phyloP scores from a whole-genome alignment of 768 basidiomycete genomes.

The Candolleomyces eurysporus region DNA sequence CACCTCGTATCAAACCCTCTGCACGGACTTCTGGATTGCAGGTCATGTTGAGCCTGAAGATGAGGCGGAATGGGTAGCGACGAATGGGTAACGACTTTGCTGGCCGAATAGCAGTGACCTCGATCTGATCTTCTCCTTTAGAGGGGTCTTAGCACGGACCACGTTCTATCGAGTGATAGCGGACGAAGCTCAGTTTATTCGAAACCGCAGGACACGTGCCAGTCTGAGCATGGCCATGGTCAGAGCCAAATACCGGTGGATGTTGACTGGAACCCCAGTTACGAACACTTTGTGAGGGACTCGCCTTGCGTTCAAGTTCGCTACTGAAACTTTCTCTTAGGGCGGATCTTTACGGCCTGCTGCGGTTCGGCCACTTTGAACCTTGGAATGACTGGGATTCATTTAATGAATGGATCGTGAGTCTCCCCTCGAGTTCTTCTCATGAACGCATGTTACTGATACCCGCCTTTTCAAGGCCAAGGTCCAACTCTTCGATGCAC shows the following conservation, averaged over 20 bases:
- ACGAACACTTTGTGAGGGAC: conserved; percentile 60
- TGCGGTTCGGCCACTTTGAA: conserved; percentile 66
- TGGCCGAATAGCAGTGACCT: not conserved
- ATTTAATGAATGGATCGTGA: conserved; percentile 59
- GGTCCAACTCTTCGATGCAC: conserved; percentile 55
- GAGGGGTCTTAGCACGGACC: conserved; percentile 59
- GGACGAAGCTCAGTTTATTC: conserved; percentile 79
- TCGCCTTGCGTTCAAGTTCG: not conserved
- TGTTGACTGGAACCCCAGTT: conserved; percentile 74
- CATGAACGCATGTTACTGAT: not conserved
- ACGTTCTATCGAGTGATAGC: conserved; percentile 70
- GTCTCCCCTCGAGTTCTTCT: conserved; percentile 12
- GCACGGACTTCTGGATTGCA: conserved; percentile 54
- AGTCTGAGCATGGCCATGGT: conserved; percentile 61
- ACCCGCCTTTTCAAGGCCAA: conserved; percentile 34
- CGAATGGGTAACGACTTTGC: conserved; percentile 44
- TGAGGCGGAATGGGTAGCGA: conserved; percentile 45
- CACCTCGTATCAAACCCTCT: conserved; percentile 77
- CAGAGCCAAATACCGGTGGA: conserved; percentile 70
- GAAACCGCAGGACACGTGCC: conserved; percentile 61
- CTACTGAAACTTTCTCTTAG: conserved; percentile 25
- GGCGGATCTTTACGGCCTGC: conserved; percentile 67
- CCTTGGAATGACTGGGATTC: conserved; percentile 73
- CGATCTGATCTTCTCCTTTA: conserved; percentile 14
- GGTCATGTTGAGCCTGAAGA: conserved; percentile 44